phyloP scores from a whole-genome alignment of 495 filamentous ascomycete genomes.

The Xylaria intraflava region DNA sequence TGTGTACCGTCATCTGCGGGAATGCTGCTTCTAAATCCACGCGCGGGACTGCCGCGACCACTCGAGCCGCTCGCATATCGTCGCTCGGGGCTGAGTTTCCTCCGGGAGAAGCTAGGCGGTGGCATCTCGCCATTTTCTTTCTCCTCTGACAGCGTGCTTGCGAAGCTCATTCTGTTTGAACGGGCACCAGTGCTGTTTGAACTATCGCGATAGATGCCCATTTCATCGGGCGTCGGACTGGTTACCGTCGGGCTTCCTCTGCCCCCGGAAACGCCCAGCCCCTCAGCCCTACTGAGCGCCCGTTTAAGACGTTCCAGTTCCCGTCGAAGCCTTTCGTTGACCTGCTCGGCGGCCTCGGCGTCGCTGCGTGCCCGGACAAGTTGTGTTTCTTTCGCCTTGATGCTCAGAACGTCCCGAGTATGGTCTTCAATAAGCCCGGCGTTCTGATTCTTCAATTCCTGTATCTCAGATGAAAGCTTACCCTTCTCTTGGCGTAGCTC shows the following conservation, averaged over 20 bases:
- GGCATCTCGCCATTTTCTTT: slow-evolving; percentile 62
- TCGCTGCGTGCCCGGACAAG: slow-evolving; percentile 86
- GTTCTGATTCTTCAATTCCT: slow-evolving; percentile 89
- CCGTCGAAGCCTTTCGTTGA: slow-evolving; percentile 70
- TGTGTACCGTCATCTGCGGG: slow-evolving; percentile 19
- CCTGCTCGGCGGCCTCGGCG: slow-evolving; percentile 78
- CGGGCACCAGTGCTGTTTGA: slow-evolving; percentile 31
- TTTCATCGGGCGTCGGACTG: slow-evolving; percentile 43
- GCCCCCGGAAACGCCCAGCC: slow-evolving; percentile 32
- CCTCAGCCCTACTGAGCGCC: slow-evolving; percentile 50
- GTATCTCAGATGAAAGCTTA: slow-evolving; percentile 68
- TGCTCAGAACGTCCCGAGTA: slow-evolving; percentile 86
- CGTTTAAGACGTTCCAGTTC: slow-evolving; percentile 93
- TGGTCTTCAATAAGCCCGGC: slow-evolving; percentile 96
- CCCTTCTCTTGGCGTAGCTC: slow-evolving; percentile 70
- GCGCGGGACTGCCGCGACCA: slow-evolving; percentile 50
- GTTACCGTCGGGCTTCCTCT: slow-evolving; percentile 38
- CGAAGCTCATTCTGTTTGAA: slow-evolving; percentile 56
- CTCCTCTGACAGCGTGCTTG: slow-evolving; percentile 71
- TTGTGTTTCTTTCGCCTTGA: slow-evolving; percentile 98
- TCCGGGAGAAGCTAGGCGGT: slow-evolving; percentile 33
- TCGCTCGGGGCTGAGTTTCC: slow-evolving; percentile 49
- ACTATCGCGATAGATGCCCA: slow-evolving; percentile 50
- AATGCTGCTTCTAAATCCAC: slow-evolving; percentile 33
- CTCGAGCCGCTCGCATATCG: slow-evolving; percentile 46